Evolutionary conservation across 805 yeast species (phyloP).

Genomic region (Hermanozyma aechmeae): DNA sequence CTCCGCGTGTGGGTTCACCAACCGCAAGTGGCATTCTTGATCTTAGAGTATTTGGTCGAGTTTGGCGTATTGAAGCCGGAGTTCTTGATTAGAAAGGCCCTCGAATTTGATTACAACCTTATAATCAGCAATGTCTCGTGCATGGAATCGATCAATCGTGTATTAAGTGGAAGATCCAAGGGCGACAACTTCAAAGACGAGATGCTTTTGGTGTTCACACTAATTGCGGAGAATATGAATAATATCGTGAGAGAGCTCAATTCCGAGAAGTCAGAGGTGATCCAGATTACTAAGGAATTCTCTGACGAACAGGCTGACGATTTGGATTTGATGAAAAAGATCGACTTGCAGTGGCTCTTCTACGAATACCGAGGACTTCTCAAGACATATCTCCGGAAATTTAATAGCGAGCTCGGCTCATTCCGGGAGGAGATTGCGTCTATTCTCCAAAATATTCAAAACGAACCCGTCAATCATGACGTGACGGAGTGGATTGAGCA

Average conservation of each 20-base stretch:
- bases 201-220: slow-evolving; percentile 12
- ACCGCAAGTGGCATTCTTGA: slow-evolving; percentile 35
- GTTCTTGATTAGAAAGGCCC: slow-evolving; percentile 17
- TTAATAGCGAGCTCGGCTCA: slow-evolving; percentile 6
- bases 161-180: slow-evolving; percentile 16
- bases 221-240: slow-evolving; percentile 24
- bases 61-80: slow-evolving; percentile 23
- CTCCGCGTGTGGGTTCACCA: slow-evolving; percentile 36
- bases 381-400: slow-evolving; percentile 28
- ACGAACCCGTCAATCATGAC: slow-evolving; percentile 9
- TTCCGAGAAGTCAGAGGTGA: slow-evolving; percentile 8
- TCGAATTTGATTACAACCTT: slow-evolving; percentile 20
- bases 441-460: slow-evolving; percentile 5
- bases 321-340: slow-evolving; percentile 12
- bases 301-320: slow-evolving; percentile 16
- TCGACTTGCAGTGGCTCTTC: slow-evolving; percentile 32
- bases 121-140: slow-evolving; percentile 32
- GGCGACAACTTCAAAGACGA: slow-evolving; percentile 10
- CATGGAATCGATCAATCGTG: slow-evolving; percentile 32
- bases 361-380: slow-evolving; percentile 34
- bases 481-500: slow-evolving; percentile 10
- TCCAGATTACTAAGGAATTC: slow-evolving; percentile 18
- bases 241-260: slow-evolving; percentile 9
- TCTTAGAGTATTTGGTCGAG: slow-evolving; percentile 33
- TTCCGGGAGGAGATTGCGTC: slow-evolving; percentile 8